Base-by-base conservation (phyloP, 352 stramenopile genomes). In the Saprolegnia parasitica region DNA sequence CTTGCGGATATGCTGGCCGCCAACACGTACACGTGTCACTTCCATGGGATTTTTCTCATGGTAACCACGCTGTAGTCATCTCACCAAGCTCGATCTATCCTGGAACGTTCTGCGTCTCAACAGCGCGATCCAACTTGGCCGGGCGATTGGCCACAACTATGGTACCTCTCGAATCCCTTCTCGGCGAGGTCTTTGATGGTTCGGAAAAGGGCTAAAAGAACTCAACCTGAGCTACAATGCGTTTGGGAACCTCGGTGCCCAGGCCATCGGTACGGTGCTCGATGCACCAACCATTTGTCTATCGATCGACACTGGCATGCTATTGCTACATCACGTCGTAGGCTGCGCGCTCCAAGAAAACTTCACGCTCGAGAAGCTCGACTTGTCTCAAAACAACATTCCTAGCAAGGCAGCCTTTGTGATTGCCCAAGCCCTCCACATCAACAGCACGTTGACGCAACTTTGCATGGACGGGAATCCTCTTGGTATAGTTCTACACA, bases 61-160 rank as follows among this genome's bases (percentile, higher is more conserved):
- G n/a, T n/a, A n/a, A n/a, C n/a, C 52, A 86, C 80, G 39, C 39
- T 15, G 42, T 49, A 49, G 82, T 0, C 77, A 87, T 23, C 78
- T 96, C 11, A 89, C 76, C 4, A 80, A 74, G 4, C 76, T 96
- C 0, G 86, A 96, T 62, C 42, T 96, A 26, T 93, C 81, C 39
- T 96, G 89, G 89, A 96, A 96, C 58, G 91, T 86, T 71, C 67
- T 96, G 23, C 86, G 87, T 0, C 81, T 93, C 50, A 79, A 77
- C 15, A 81, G 84, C 23, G 84, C 81, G 32, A 63, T 91, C 24
- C 80, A 90, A 45, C 75, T 91, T 9, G 84, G 84, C 1, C 67
- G 68, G 3, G 78, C 81, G 29, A 65, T 91, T 23, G 81, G 80
- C 2, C 86, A 81, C 68, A 91, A 91, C 66, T 85, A 72, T 9